A percentile compares a stretch with the other conserved stretches of the same genome.
These are phyloP conservation scores for Psilocybe tampanensis DNA, from an alignment of 768 basidiomycete species.

Conservation along the genomic window DNA sequence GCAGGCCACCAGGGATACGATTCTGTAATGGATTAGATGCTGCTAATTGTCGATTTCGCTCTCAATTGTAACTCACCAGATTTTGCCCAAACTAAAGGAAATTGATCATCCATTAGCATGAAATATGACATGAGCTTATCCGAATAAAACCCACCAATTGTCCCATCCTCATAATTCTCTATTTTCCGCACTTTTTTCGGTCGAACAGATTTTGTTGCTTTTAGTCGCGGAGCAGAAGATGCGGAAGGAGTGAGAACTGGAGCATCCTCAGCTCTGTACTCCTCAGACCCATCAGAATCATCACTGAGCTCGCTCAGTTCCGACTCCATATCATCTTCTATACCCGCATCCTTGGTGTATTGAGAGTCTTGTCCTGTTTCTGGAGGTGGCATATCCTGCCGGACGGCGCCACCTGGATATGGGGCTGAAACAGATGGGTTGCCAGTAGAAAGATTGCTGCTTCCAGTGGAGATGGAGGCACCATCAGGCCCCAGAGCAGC, in stretches of 20 bases:
- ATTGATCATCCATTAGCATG: neutral
- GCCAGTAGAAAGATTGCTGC: constrained; percentile 20
- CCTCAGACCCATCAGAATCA: constrained; percentile 6
- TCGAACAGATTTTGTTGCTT: constrained; percentile 4
- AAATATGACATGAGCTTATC: neutral
- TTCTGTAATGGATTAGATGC: constrained; percentile 37
- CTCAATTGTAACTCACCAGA: constrained; percentile 43
- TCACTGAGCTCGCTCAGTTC: constrained; percentile 21
- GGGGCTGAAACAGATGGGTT: constrained; percentile 5
- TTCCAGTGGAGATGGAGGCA: constrained; percentile 13
- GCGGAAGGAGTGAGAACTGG: neutral
- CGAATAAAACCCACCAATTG: constrained; percentile 53
- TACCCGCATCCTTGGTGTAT: neutral
- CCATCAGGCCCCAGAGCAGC: constrained; percentile 11
- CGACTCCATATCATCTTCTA: constrained; percentile 13
- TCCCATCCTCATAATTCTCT: constrained; percentile 43
- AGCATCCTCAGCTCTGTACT: constrained; percentile 15
- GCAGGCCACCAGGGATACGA: constrained; percentile 91
- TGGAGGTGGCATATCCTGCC: neutral
- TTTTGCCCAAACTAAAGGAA: constrained; percentile 82
- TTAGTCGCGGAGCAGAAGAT: neutral
- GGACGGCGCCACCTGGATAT: neutral
- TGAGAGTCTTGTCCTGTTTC: neutral
- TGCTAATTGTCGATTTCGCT: neutral
- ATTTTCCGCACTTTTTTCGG: constrained; percentile 16